Evolutionary conservation across 2,329 filamentous ascomycete species (phyloP).

Genomic region (Cladosporium colombiae): DNA sequence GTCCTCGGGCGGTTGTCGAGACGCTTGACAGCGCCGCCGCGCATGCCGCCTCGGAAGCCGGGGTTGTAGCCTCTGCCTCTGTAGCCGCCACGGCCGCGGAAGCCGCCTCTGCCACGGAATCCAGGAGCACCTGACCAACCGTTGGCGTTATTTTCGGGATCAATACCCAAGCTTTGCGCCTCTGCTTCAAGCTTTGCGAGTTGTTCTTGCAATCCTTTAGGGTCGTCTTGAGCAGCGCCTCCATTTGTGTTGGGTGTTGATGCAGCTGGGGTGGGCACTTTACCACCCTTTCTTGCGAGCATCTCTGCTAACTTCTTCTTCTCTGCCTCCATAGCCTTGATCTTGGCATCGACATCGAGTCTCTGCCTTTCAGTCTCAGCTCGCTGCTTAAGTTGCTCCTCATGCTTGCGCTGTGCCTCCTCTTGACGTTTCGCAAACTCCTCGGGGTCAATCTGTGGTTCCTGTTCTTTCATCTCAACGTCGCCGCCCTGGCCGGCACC

Average conservation of each 20-base stretch:
- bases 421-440: conserved; percentile 69
- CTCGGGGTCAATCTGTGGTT: conserved; percentile 66
- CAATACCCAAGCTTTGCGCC: conserved; percentile 68
- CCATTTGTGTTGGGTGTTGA: conserved; percentile 26
- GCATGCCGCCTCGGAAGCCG: conserved; percentile 49
- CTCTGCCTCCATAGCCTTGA: conserved; percentile 66
- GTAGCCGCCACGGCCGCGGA: conserved; percentile 34
- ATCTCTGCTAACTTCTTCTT: conserved; percentile 62
- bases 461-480: conserved; percentile 36
- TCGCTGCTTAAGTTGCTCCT: conserved; percentile 64
- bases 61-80: conserved; percentile 45
- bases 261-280: conserved; percentile 28
- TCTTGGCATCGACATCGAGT: conserved; percentile 64
- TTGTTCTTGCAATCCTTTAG: conserved; percentile 68
- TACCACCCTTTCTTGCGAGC: conserved; percentile 57
- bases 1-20: conserved; percentile 75
- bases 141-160: conserved; percentile 52
- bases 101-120: conserved; percentile 29
- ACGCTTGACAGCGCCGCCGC: conserved; percentile 58
- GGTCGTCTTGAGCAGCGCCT: conserved; percentile 46
- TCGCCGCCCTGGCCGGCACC: conserved; percentile 23
- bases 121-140: conserved; percentile 23
- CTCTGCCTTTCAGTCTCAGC: conserved; percentile 63
- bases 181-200: conserved; percentile 73
- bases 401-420: conserved; percentile 68